Evolutionary conservation across 345 rosid genomes (phyloP), one percentile per base, ranked within the genome.

Genomic region (Eucalyptus sp.): DNA sequence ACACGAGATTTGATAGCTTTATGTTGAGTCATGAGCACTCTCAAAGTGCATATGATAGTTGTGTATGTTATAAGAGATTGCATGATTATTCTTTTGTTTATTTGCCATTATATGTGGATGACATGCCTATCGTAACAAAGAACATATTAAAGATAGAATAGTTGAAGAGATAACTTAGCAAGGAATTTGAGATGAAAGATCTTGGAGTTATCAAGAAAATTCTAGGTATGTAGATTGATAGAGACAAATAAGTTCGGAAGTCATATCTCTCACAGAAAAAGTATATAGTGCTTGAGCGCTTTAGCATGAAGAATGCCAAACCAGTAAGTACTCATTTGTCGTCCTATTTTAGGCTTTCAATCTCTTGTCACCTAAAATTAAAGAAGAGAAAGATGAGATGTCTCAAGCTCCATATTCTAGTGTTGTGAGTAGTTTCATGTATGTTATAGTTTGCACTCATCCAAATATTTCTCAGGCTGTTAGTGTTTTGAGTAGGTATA

Each of bases 401-500:
- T 81, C 27, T 62, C 1, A 31, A 62, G 8, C n/a, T 60, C 31
- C 31, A 27, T 60, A 60, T 60, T 60, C 20, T 64, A 14, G 41
- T 14, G 5, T 1, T n/a, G 10, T 64, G 10, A 16, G 6, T 64
- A 15, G 20, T 64, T 10, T 29, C 33, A 64, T 64, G 10, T n/a
- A 64, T n/a, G 37, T 15, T 31, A 66, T n/a, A 16, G 10, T 86
- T 13, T 52, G 29, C 22, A 64, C 76, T 31, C 10, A 8, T 66
- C 76, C 5, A n/a, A 16, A 66, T 8, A 31, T 31, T 66, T 15
- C 41, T 17, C 0, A 66, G 1, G 41, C 0, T 14, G 2, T 31
- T 66, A 31, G 11, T n/a, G 16, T 62, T 62, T 33, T 66, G 41
- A 66, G 41, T 4, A n/a, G 20, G 11, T n/a, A 31, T 66, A 66